A percentile compares a stretch with the other conserved stretches of the same genome.
Evolutionary conservation across 805 yeast genomes (phyloP).

Genomic region (Zygoascus flipseniorum): DNA sequence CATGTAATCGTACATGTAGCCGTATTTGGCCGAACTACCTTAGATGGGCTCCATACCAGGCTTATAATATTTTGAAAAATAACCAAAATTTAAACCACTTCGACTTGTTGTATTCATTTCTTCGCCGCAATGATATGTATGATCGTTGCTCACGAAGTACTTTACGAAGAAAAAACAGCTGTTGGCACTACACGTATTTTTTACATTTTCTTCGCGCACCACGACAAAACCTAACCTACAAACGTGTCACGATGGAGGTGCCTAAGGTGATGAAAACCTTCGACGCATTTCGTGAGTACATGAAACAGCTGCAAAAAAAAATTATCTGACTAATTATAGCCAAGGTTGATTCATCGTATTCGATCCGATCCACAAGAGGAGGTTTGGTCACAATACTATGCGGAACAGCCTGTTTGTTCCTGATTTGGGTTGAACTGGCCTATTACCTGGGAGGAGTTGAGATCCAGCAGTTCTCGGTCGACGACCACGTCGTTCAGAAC

Average conservation of each 20-base stretch:
- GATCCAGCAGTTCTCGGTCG: slow-evolving; percentile 72
- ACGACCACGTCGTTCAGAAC: slow-evolving; percentile 45
- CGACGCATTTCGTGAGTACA: slow-evolving; percentile 54
- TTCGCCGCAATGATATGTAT: too few species aligned
- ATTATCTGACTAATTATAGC: slow-evolving; percentile 32
- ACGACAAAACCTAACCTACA: not conserved
- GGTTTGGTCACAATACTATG: slow-evolving; percentile 64
- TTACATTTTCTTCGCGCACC: too few species aligned
- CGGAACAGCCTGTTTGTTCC: slow-evolving; percentile 50
- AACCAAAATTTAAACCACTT: too few species aligned
- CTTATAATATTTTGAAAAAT: too few species aligned
- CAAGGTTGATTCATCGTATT: slow-evolving; percentile 59
- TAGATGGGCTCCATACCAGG: too few species aligned
- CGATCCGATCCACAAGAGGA: slow-evolving; percentile 68
- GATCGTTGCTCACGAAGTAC: too few species aligned
- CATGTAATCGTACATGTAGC: not conserved
- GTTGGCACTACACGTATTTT: too few species aligned
- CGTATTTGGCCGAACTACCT: too few species aligned
- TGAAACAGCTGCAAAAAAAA: slow-evolving; percentile 26
- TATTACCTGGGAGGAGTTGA: slow-evolving; percentile 74
- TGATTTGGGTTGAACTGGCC: slow-evolving; percentile 80
- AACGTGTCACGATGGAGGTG: slow-evolving; percentile 3
- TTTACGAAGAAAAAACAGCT: too few species aligned
- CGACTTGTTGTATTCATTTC: too few species aligned
- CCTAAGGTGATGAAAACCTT: slow-evolving; percentile 40